Evolutionary conservation across 371 early-diverging fungal species (phyloP).

Genomic region (Paraphysoderma sedebokerense): DNA sequence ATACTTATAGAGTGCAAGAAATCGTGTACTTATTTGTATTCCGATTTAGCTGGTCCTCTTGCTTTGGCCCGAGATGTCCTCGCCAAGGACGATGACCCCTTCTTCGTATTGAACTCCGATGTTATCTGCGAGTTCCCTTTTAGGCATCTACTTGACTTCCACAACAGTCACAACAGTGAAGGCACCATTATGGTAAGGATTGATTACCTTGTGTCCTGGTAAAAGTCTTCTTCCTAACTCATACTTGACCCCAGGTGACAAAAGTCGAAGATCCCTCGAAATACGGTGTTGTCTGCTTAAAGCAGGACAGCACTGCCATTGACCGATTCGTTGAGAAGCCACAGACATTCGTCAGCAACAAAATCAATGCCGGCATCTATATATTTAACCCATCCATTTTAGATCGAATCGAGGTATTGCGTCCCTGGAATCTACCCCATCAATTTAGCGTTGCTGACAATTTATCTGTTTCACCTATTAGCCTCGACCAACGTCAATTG

Average conservation of each 20-base stretch:
- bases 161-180: constrained; percentile 67
- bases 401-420: constrained; percentile 80
- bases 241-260: no score
- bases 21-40: background rate
- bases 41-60: constrained; percentile 72
- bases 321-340: constrained; percentile 98
- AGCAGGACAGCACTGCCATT: constrained; percentile 44
- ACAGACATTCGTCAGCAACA: constrained; percentile 75
- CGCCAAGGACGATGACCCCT: constrained; percentile 73
- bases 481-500: constrained; percentile 89
- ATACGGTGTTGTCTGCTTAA: constrained; percentile 91
- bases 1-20: no score
- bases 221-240: no score
- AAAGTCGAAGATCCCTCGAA: constrained; percentile 95
- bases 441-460: no score
- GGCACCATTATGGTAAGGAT: constrained; percentile 90
- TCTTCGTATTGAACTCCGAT: constrained; percentile 98
- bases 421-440: no score
- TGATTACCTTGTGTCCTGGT: no score
- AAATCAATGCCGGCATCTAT: constrained; percentile 99
- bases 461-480: no score
- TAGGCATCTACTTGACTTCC: constrained; percentile 67
- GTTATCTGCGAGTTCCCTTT: constrained; percentile 98
- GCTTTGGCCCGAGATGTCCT: constrained; percentile 85
- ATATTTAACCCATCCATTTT: constrained; percentile 85